Base-by-base conservation (phyloP, 768 basidiomycete genomes). In the Lactarius sanguifluus region DNA sequence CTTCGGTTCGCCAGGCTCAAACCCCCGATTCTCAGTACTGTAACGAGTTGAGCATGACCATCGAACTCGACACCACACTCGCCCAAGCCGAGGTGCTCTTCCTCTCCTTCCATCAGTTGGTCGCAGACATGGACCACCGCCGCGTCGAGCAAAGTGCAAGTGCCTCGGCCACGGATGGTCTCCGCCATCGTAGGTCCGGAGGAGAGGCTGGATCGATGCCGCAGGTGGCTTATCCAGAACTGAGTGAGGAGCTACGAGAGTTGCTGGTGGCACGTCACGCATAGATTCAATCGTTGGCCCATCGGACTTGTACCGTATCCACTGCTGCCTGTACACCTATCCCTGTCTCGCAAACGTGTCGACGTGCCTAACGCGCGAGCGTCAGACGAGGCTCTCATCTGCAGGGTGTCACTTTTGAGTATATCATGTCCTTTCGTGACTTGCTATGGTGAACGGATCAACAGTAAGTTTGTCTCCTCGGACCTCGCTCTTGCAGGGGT, bases 51-150 rank as follows among this genome's bases (percentile, higher is more conserved):
- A 92, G 90, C 77, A 94, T 94, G 89, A 93, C 94, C 60, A 96
- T 99, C 71, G 97, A 98, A 75, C 85, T 98, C n/a, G 91, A 97
- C 75, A 87, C 89, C 1, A 96, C 97, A 23, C 84, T 99, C 10
- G 90, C 94, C 0, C 97, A 98, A 78, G 97, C 96, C 12, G 97
- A 99, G 77, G 95, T 98, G 18, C 83, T 99, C 25, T 98, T 93
- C 82, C 82, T 96, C 2, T 94, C 94, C 1, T 98, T 97, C 79
- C 81, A 88, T 15, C 89, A 92, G 72, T 78, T 97, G 25, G 88
- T 98, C 25, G 90, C 90, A 12, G 94, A 96, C 75, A 86, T 96
- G 71, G 94, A 97, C 75, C 85, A 90, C 41, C 85, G 90, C 69
- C 84, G 82, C 69, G 86, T 85, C 0, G 92, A 93, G 68, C 83